Percentiles rank a stretch among this genome's conserved stretches.
Evolutionary conservation across 2,329 filamentous ascomycete genomes (phyloP).

Genomic region (Kalaharituber pfeilii): DNA sequence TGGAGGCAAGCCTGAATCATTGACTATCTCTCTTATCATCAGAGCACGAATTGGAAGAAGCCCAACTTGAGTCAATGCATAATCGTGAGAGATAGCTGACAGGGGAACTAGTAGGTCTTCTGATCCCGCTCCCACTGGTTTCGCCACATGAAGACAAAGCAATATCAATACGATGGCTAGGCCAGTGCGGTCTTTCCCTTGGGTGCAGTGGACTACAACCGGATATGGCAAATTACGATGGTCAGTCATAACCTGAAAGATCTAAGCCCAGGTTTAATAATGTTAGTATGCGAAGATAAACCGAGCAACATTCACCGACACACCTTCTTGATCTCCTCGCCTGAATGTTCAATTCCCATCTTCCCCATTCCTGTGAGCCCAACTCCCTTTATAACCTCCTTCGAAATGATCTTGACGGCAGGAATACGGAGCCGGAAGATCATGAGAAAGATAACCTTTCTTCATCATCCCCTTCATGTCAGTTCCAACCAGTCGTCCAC

Average conservation of each 20-base stretch:
- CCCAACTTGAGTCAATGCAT: background rate
- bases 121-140: background rate
- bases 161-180: constrained; percentile 51
- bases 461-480: constrained; percentile 19
- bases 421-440: constrained; percentile 48
- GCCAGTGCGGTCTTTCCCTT: constrained; percentile 74
- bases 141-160: constrained; percentile 37
- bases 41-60: background rate
- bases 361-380: constrained; percentile 54
- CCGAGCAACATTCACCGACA: too few relatives aligned
- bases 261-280: too few relatives aligned
- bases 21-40: background rate
- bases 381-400: constrained; percentile 51
- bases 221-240: constrained; percentile 36
- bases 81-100: background rate
- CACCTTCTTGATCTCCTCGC: constrained; percentile 39
- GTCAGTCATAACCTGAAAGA: constrained; percentile 35
- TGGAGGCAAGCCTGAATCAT: background rate
- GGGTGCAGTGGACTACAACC: constrained; percentile 63
- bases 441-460: constrained; percentile 46
- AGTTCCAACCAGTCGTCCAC: background rate
- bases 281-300: too few relatives aligned
- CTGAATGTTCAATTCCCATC: constrained; percentile 52
- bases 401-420: constrained; percentile 51
- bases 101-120: background rate